A percentile compares a stretch with the other conserved stretches of the same genome.
These are phyloP conservation scores for Ormosia emarginata DNA, from an alignment of 306 rosid species.

Conservation along the genomic window DNA sequence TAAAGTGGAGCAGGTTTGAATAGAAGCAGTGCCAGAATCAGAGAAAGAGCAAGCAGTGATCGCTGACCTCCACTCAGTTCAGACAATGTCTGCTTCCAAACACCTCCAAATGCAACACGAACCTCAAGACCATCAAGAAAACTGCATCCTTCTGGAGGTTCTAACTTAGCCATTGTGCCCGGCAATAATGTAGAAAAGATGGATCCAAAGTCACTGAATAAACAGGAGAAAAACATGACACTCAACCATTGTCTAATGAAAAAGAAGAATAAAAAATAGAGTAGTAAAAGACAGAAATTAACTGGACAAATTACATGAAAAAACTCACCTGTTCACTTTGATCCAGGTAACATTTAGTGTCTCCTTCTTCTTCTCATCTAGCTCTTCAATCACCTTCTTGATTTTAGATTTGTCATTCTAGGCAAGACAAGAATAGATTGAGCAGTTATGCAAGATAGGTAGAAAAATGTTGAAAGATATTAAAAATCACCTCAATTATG, in stretches of 20 bases:
- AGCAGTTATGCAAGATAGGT: conserved; percentile 28
- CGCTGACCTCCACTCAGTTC: conserved; percentile 99
- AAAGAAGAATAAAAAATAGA: background rate
- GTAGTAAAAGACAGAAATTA: conserved; percentile 16
- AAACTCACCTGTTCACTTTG: conserved; percentile 76
- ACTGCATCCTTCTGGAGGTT: conserved; percentile 92
- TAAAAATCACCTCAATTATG: conserved; percentile 78
- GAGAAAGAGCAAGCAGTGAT: conserved; percentile 91
- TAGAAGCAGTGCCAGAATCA: conserved; percentile 90
- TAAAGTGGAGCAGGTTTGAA: conserved; percentile 98
- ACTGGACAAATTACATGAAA: conserved; percentile 3
- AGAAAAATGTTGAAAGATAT: conserved; percentile 3
- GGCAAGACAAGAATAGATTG: conserved; percentile 23
- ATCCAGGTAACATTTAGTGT: conserved; percentile 89
- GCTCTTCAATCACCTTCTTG: conserved; percentile 94
- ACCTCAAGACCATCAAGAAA: conserved; percentile 98
- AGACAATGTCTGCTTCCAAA: conserved; percentile 97
- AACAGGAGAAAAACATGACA: conserved; percentile 6
- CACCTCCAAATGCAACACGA: conserved; percentile 93
- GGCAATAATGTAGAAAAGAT: conserved; percentile 91
- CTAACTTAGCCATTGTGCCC: conserved; percentile 91
- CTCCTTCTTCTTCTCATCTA: conserved; percentile 98
- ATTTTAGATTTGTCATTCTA: conserved; percentile 95
- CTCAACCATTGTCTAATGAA: background rate
- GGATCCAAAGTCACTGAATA: conserved; percentile 87